Evolutionary conservation across 257 asterid species (phyloP), one percentile per base, ranked within the genome.

Genomic region (Nicotiana tabacum): DNA sequence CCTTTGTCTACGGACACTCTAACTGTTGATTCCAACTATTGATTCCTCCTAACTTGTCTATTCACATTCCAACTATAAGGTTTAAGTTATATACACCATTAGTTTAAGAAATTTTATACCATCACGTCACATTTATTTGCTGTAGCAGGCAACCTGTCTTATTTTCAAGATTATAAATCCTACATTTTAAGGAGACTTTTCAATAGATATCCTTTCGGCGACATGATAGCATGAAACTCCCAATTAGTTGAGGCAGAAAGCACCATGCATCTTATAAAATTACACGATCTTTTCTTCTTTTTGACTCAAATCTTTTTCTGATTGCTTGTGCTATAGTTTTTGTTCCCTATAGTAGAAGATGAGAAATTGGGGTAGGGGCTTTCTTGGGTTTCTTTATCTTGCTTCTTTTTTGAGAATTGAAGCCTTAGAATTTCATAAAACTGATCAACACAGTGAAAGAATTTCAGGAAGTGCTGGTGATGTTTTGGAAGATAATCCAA

Each of bases 381-480:
- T 83, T 51, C 77, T 53, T 77, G 48, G 55, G 72, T 13, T 83
- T 77, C 65, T 83, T 60, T 77, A 51, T 61, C 82, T 84, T 65
- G 74, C 51, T 70, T 83, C 82, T 62, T 15, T 76, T 33, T 18
- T 66, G 46, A 70, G 85, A 67, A 81, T 56, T 83, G 89, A 84
- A 55, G 87, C 80, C 64, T 77, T 85, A 72, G 84, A 81, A 81
- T 81, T 84, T 24, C 80, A 81, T 24, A 83, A 43, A 35, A 77
- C 2, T 21, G 60, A 80, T 77, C 89, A 86, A 62, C 88, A 69
- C 29, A 77, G 86, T 43, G 90, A 88, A 66, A 82, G 90, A 77
- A 86, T 88, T 81, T 81, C 83, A 90, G 97, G 97, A 77, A 94
- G 95, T 69, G 97, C 98, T 64, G 98, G 98, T 70, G 97, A 94